phyloP scores from a whole-genome alignment of 2,329 filamentous ascomycete genomes.

The Lachnellula cervina region DNA sequence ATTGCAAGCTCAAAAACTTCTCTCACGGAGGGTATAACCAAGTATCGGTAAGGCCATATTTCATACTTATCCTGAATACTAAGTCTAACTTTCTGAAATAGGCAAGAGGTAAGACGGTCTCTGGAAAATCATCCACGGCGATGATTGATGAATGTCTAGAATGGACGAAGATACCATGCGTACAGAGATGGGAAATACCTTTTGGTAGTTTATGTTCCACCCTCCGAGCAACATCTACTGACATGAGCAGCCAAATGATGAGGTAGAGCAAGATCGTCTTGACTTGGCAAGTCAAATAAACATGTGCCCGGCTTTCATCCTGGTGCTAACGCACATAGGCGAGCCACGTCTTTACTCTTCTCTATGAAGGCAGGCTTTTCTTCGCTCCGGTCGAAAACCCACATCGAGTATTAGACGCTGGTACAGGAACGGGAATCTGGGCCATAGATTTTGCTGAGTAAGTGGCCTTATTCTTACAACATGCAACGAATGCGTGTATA shows the following conservation, averaged over 20 bases:
- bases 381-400: constrained; percentile 21
- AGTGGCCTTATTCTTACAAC: not conserved
- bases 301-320: not conserved
- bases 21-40: constrained; percentile 5
- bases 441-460: constrained; percentile 18
- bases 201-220: constrained; percentile 5
- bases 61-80: not conserved
- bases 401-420: constrained; percentile 24
- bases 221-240: not conserved
- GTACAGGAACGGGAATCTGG: constrained; percentile 21
- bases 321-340: constrained; percentile 17
- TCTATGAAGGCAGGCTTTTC: constrained; percentile 22
- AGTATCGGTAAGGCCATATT: constrained; percentile 4
- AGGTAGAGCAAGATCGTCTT: constrained; percentile 26
- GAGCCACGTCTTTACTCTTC: constrained; percentile 24
- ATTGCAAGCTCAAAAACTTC: constrained; percentile 4
- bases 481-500: not conserved
- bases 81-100: not conserved
- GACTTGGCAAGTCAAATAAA: constrained; percentile 11
- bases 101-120: constrained; percentile 8
- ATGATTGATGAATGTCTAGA: constrained; percentile 4
- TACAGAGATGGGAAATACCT: constrained; percentile 22
- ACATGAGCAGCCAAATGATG: constrained; percentile 19
- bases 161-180: constrained; percentile 21
- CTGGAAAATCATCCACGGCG: not conserved